Conservation (phyloP, 2,329 filamentous ascomycete species). For the Calonectria honghensis region DNA sequence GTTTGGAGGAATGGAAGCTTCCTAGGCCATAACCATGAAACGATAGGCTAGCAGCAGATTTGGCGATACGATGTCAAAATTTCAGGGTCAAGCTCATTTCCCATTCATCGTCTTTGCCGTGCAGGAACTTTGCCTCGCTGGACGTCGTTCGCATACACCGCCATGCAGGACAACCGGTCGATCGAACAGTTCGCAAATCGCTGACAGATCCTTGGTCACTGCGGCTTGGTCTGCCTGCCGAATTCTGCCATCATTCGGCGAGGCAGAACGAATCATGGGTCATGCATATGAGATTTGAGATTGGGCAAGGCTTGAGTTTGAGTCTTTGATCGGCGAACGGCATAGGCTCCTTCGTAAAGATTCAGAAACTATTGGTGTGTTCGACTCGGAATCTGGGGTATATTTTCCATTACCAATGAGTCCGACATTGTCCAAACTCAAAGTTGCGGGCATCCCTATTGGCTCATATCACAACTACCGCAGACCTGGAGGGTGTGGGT, state of each 20-base stretch:
- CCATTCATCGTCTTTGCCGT: background rate
- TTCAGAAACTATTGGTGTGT: background rate
- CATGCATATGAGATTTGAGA: background rate
- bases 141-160: background rate
- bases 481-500: background rate
- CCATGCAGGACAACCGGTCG: background rate
- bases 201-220: background rate
- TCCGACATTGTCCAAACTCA: background rate
- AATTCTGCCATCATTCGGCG: background rate
- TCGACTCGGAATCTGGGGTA: background rate
- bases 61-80: background rate
- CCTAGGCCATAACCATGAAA: background rate
- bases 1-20: background rate
- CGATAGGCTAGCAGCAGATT: background rate
- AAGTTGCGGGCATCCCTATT: background rate
- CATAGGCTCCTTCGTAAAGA: background rate
- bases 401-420: background rate
- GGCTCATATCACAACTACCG: background rate
- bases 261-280: background rate
- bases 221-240: background rate
- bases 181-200: background rate
- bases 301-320: background rate
- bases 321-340: background rate
- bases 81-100: background rate
- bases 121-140: background rate